phyloP scores from a whole-genome alignment of 257 asterid species.

The Salvia miltiorrhiza region DNA sequence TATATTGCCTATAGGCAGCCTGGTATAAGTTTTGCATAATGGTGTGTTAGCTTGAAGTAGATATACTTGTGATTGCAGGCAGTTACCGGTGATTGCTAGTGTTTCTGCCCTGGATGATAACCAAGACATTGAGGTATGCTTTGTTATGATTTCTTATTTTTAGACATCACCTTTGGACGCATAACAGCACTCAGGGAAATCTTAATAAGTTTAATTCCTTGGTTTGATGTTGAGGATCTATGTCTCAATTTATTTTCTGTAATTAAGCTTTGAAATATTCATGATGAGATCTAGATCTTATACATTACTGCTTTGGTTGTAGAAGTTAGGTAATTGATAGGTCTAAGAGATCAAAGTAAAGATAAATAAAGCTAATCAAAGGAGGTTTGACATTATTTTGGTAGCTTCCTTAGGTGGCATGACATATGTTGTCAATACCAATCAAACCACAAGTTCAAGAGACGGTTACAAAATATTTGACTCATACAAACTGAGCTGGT shows the following conservation, averaged over 20 bases:
- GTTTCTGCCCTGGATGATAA: slow-evolving; percentile 9
- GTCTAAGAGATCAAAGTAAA: background rate
- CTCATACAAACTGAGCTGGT: slow-evolving; percentile 24
- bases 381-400: background rate
- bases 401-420: slow-evolving; percentile 7
- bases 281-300: background rate
- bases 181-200: background rate
- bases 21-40: background rate
- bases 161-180: slow-evolving; percentile 1
- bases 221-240: slow-evolving; percentile 5
- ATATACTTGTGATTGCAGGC: slow-evolving; percentile 1
- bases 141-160: background rate
- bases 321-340: background rate
- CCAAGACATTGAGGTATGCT: background rate
- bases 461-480: slow-evolving; percentile 10
- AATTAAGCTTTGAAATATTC: background rate
- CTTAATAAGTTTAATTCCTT: background rate
- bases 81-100: slow-evolving; percentile 11
- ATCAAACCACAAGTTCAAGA: slow-evolving; percentile 11
- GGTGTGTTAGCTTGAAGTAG: slow-evolving; percentile 5
- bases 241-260: slow-evolving; percentile 4
- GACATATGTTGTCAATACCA: background rate
- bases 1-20: background rate
- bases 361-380: background rate
- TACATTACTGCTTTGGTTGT: background rate